Evolutionary conservation across 352 stramenopile species (phyloP).

Genomic region (Paralagenidium karlingii): DNA sequence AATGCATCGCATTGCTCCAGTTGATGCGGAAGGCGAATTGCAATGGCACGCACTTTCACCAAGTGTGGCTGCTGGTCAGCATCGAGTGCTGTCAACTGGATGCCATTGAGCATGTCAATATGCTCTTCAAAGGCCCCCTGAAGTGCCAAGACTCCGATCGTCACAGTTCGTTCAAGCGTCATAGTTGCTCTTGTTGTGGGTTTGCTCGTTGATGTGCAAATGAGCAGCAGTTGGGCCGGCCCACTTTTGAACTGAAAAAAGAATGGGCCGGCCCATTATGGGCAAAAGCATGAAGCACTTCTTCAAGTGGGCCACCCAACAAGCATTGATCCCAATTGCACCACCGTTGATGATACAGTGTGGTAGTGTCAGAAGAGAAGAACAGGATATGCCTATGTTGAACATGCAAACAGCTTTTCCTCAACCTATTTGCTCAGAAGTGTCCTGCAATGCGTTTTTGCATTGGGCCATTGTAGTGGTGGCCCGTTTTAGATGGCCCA

Average conservation of each 20-base stretch:
- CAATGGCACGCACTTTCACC: conserved; percentile 37
- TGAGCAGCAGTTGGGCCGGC: neutral
- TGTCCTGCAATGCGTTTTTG: too few species aligned
- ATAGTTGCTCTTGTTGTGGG: conserved; percentile 3
- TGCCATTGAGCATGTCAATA: conserved; percentile 65
- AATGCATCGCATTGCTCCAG: conserved; percentile 82
- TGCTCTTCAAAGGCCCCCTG: conserved; percentile 89
- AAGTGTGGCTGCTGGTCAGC: conserved; percentile 9
- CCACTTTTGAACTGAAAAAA: neutral
- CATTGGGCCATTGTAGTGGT: too few species aligned
- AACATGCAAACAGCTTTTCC: too few species aligned
- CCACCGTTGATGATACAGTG: too few species aligned
- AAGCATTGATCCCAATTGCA: too few species aligned
- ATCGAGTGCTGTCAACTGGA: conserved; percentile 6
- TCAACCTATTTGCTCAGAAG: too few species aligned
- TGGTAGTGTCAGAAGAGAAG: too few species aligned
- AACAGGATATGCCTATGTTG: too few species aligned
- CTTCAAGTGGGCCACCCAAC: too few species aligned
- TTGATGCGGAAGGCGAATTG: conserved; percentile 73
- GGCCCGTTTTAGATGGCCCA: too few species aligned
- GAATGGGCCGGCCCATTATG: too few species aligned
- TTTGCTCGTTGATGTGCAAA: neutral
- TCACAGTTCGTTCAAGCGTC: conserved; percentile 10
- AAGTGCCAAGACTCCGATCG: conserved; percentile 79
- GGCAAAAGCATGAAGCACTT: too few species aligned